Evolutionary conservation across 352 stramenopile species (phyloP), one percentile per base, ranked within the genome.

Genomic region (Phytophthora citrophthora): DNA sequence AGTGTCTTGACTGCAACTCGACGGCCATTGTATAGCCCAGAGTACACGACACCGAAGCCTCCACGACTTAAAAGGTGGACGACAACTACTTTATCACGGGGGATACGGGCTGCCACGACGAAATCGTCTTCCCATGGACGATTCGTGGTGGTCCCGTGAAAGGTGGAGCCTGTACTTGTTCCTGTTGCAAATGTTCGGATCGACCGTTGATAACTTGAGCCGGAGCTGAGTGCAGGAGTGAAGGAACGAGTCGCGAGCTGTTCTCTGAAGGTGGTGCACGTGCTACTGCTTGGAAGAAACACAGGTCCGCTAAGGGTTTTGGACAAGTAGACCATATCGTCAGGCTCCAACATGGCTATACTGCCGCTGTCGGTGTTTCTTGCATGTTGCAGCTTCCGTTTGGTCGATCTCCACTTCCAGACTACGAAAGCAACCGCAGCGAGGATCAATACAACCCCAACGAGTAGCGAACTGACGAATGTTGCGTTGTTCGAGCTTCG

Each of bases 1-100:
- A 90, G 56, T 53, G 67, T 70, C 64, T 90, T 90, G 29, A 88
- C 67, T 10, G 74, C 74, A 0, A 90, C 78, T 6, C 51, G 60
- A 15, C 72, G 46, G 41, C 59, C 49, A 26, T 74, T 52, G 46
- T 79, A 87, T 0, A 50, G 29, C 0, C 81, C 78, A 2, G 54
- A 57, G 55, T 81, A 90, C 27, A 88, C 76, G 12, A 84, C 72
- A 0, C 74, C 78, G 20, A 77, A 88, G 15, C 69, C 74, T 27
- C 78, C 76, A 10, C 74, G 56, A 54, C 68, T 82, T 18, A 86
- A 38, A 13, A 83, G 45, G 40, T 72, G 39, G 8, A 59, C 50
- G 5, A 74, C 44, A 2, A 68, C 18, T 10, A 88, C 41, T 54
- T 79, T 69, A 4, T 85, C 70, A n/a, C 77, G 54, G 39, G 78